Evolutionary conservation across 192 early-diverging fungal species (phyloP).

Genomic region (Oehlia diaphana): DNA sequence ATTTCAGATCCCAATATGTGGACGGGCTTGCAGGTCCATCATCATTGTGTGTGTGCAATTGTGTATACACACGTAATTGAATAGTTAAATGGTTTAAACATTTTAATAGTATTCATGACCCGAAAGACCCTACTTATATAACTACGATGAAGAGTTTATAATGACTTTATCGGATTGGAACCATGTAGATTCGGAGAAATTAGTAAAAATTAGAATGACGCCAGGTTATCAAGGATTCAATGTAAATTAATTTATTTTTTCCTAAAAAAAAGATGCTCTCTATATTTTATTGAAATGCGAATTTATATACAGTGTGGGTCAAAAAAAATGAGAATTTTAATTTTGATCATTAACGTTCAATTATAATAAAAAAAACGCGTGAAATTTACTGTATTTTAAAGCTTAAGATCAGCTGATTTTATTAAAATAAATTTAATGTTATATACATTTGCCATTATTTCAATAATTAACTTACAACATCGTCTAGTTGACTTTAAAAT

Average conservation of each 20-base stretch:
- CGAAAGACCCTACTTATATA: slow-evolving; percentile 31
- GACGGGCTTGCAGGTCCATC: slow-evolving; percentile 64
- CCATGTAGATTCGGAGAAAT: background rate
- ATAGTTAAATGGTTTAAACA: background rate
- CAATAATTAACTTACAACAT: too few relatives aligned
- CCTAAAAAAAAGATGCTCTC: background rate
- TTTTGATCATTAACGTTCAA: too few relatives aligned
- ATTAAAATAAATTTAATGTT: too few relatives aligned
- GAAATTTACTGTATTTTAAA: too few relatives aligned
- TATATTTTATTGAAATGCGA: background rate
- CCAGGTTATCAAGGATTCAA: background rate
- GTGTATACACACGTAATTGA: too few relatives aligned
- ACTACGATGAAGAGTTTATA: slow-evolving; percentile 60
- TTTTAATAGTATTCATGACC: slow-evolving; percentile 44
- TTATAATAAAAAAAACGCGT: too few relatives aligned
- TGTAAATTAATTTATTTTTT: background rate
- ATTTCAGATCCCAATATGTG: slow-evolving; percentile 60
- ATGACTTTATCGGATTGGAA: slow-evolving; percentile 62
- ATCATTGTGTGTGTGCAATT: background rate
- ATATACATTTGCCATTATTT: too few relatives aligned
- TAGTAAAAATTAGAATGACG: background rate
- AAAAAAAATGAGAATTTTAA: too few relatives aligned
- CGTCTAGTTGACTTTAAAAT: too few relatives aligned
- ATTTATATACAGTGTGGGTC: too few relatives aligned
- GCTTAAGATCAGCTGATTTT: too few relatives aligned